Percentiles rank a stretch among this genome's conserved stretches.
phyloP scores from a whole-genome alignment of 768 basidiomycete genomes.

The Boletales sp. region DNA sequence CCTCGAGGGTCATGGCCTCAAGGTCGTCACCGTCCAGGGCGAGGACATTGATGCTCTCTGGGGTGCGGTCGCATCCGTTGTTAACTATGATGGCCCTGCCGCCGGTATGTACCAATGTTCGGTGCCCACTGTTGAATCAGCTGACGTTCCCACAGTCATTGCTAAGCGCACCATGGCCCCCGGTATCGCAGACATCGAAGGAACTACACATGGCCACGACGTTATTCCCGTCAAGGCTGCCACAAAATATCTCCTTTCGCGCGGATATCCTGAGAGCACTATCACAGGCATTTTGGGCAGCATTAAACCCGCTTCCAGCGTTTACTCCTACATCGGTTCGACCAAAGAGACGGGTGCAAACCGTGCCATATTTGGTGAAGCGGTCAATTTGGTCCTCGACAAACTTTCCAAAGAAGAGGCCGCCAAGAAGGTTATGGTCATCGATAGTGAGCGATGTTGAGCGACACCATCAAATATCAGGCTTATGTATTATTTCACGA shows the following conservation, averaged over 20 bases:
- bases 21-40: conserved; percentile 68
- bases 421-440: conserved; percentile 77
- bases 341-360: conserved; percentile 76
- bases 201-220: conserved; percentile 78
- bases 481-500: not conserved
- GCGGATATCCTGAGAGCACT: conserved; percentile 51
- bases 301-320: conserved; percentile 56
- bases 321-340: conserved; percentile 66
- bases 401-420: conserved; percentile 72
- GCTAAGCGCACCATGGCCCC: conserved; percentile 68
- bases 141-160: conserved; percentile 45
- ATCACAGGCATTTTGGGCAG: conserved; percentile 52
- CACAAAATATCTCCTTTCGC: conserved; percentile 63
- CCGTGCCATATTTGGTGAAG: conserved; percentile 82
- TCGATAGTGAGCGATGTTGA: conserved; percentile 56
- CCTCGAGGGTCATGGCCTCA: conserved; percentile 77
- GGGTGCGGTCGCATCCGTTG: conserved; percentile 53
- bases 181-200: conserved; percentile 72
- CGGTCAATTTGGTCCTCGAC: conserved; percentile 77
- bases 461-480: not conserved
- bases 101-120: conserved; percentile 46
- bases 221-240: conserved; percentile 82
- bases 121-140: not conserved
- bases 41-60: conserved; percentile 81
- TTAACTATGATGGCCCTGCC: conserved; percentile 69